Evolutionary conservation across 352 stramenopile genomes (phyloP).

Genomic region (Globisporangium solare): DNA sequence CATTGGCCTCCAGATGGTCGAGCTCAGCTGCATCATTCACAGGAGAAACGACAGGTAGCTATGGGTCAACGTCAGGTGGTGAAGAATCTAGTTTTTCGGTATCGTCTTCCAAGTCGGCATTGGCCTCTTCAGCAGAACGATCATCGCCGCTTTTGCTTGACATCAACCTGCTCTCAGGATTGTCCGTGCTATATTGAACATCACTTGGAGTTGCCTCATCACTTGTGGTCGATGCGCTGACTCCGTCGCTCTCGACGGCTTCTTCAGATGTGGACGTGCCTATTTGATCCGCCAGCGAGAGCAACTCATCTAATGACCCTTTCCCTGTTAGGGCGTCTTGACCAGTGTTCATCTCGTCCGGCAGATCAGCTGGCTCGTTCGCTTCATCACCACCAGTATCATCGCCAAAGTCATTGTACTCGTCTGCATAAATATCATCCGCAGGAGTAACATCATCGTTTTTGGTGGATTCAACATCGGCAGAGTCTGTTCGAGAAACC

Average conservation of each 20-base stretch:
- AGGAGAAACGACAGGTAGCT: not conserved
- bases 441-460: slow-evolving; percentile 3
- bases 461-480: slow-evolving; percentile 5
- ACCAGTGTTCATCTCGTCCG: slow-evolving; percentile 9
- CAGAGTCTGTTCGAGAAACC: not conserved
- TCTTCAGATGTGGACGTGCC: not conserved
- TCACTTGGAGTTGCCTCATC: slow-evolving; percentile 2
- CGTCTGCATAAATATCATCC: slow-evolving; percentile 55
- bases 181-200: not conserved
- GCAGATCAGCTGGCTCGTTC: slow-evolving; percentile 16
- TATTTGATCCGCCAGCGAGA: slow-evolving; percentile 9
- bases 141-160: slow-evolving; percentile 32
- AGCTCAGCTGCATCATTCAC: not conserved
- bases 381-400: slow-evolving; percentile 32
- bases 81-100: slow-evolving; percentile 4
- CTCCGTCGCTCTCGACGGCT: not conserved
- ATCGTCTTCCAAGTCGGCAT: slow-evolving; percentile 28
- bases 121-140: slow-evolving; percentile 29
- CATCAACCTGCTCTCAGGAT: slow-evolving; percentile 6
- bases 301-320: slow-evolving; percentile 10
- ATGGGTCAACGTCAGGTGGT: not conserved
- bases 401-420: slow-evolving; percentile 55
- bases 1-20: not conserved
- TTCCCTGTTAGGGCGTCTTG: not conserved
- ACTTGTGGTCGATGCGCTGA: not conserved